Evolutionary conservation across 2,329 filamentous ascomycete species (phyloP).

Genomic region (Colletotrichum sp.): DNA sequence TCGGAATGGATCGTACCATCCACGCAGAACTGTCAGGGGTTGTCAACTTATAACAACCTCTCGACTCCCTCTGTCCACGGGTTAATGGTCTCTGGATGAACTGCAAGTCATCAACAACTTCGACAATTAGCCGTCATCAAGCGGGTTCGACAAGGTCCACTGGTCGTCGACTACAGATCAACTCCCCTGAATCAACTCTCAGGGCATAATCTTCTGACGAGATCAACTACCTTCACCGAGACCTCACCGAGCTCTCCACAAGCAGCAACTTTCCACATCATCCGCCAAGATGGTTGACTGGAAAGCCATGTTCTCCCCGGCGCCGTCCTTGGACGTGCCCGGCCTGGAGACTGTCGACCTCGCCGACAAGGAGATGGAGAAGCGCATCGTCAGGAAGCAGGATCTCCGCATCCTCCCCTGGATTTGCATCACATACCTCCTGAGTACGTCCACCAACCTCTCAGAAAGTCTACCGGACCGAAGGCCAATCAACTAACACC

Average conservation of each 20-base stretch:
- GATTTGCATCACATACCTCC: slow-evolving; percentile 32
- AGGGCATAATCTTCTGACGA: not conserved
- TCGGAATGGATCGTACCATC: slow-evolving; percentile 14
- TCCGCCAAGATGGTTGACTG: slow-evolving; percentile 19
- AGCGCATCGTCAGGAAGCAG: slow-evolving; percentile 34
- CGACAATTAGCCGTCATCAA: not conserved
- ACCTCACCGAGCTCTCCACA: not conserved
- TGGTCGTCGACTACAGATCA: not conserved
- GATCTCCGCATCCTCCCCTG: slow-evolving; percentile 35
- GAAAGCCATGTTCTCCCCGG: slow-evolving; percentile 16
- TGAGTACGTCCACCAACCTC: slow-evolving; percentile 23
- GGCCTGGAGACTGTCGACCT: slow-evolving; percentile 36
- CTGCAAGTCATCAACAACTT: not conserved
- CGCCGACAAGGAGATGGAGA: slow-evolving; percentile 36
- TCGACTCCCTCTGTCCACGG: not conserved
- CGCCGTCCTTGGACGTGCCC: slow-evolving; percentile 35
- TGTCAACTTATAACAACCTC: not conserved
- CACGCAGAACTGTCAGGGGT: not conserved
- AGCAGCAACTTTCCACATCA: not conserved
- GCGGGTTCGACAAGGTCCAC: not conserved
- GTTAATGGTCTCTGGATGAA: not conserved
- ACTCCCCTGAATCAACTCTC: not conserved
- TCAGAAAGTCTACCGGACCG: not conserved
- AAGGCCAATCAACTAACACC: not conserved
- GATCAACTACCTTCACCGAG: not conserved